Base-by-base conservation (phyloP, 306 rosid species). In the Glycyrrhiza uralensis region DNA sequence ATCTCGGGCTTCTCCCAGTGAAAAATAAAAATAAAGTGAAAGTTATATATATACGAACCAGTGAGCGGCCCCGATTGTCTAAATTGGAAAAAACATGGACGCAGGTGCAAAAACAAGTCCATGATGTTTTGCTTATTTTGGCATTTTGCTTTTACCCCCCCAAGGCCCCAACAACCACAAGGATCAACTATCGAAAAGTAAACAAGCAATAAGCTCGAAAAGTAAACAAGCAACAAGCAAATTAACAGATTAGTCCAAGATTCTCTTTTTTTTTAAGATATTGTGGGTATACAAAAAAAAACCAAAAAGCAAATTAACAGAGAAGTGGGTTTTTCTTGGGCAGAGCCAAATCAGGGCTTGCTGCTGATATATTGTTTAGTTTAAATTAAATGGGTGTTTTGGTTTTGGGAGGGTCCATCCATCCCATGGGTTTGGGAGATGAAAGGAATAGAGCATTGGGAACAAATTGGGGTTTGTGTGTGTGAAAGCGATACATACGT, bases 401-500 rank as follows among this genome's bases (percentile, higher is more conserved):
- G 6, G 32, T 26, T 44, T 42, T 12, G 14, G 11, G 3, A 35
- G 23, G 0, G 6, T n/a, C n/a, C n/a, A 10, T 18, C 10, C 3
- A 1, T 66, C 19, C 19, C 59, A 66, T 11, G 59, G 42, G 28
- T 28, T 47, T 67, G 46, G 46, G 35, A 22, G 26, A 30, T 0
- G 49, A 13, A n/a, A n/a, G n/a, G 7, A 41, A 18, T 6, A 66
- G 24, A 32, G 14, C 59, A 42, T n/a, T 17, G 42, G 24, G 30
- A n/a, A 74, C 5, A 75, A 74, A 8, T 33, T 44, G 46, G 42
- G n/a, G n/a, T n/a, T n/a, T n/a, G n/a, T n/a, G 6, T n/a, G 20
- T 7, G 59, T 46, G 71, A 38, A 79, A 72, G 80, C 58, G 50
- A n/a, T n/a, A n/a, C n/a, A 60, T 7, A 7, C 32, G 26, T 1